These are phyloP conservation scores for Mortierella sp. DNA, from an alignment of 371 early-diverging fungal genomes.

Conservation along the genomic window DNA sequence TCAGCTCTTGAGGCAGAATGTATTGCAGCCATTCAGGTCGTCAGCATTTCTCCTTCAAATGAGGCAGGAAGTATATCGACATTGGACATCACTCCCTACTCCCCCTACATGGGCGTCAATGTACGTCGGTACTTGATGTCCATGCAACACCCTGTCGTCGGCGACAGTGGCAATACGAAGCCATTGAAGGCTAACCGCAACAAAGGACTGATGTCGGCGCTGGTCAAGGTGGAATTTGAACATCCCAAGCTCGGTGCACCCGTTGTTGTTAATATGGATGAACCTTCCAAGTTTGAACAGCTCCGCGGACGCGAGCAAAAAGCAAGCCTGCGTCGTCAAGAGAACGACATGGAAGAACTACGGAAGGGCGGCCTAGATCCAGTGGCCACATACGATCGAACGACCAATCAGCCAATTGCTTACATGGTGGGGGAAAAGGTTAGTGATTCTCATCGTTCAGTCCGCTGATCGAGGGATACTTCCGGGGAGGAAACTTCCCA, in stretches of 20 bases:
- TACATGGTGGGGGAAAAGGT: conserved; percentile 69
- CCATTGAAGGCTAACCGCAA: conserved; percentile 67
- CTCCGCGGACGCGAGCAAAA: conserved; percentile 67
- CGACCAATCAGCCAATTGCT: conserved; percentile 62
- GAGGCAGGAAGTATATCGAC: conserved; percentile 58
- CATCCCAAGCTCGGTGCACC: conserved; percentile 53
- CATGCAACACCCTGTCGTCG: conserved; percentile 66
- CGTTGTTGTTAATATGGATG: conserved; percentile 42
- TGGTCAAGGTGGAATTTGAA: conserved; percentile 58
- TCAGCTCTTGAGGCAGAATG: conserved; percentile 13
- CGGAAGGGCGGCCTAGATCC: conserved; percentile 51
- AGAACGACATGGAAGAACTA: conserved; percentile 62
- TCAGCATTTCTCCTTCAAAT: conserved; percentile 60
- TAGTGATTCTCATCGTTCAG: neutral
- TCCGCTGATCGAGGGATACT: too few relatives aligned
- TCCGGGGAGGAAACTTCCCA: too few relatives aligned
- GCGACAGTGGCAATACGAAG: conserved; percentile 66
- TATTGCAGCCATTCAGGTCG: conserved; percentile 23
- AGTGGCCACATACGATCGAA: conserved; percentile 38
- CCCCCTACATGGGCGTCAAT: conserved; percentile 54
- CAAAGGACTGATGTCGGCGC: conserved; percentile 70
- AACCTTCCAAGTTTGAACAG: conserved; percentile 61
- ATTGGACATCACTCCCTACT: conserved; percentile 52
- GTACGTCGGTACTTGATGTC: conserved; percentile 58
- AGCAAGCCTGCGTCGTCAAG: conserved; percentile 61